Percentiles rank a stretch among this genome's conserved stretches.
Evolutionary conservation across 768 basidiomycete species (phyloP).

Genomic region (Saitozyma sp.): DNA sequence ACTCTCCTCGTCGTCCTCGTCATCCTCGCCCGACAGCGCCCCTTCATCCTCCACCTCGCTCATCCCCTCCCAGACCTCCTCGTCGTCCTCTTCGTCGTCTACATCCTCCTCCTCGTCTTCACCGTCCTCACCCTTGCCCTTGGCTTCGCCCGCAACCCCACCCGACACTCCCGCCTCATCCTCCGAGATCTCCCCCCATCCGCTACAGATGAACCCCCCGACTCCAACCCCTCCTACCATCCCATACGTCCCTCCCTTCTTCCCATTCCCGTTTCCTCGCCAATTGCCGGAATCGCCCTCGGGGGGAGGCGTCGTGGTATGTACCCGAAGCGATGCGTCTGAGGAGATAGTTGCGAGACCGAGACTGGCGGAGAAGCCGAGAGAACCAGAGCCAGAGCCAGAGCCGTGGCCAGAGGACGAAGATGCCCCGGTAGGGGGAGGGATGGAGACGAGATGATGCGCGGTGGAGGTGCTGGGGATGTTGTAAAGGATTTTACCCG

Average conservation of each 20-base stretch:
- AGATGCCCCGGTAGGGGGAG: neutral
- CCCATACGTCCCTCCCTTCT: slow-evolving; percentile 27
- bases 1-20: slow-evolving; percentile 18
- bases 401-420: neutral
- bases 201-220: slow-evolving; percentile 29
- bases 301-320: slow-evolving; percentile 24
- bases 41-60: slow-evolving; percentile 25
- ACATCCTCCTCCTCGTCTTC: slow-evolving; percentile 21
- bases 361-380: neutral
- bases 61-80: slow-evolving; percentile 29
- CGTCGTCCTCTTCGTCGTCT: slow-evolving; percentile 26
- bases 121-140: slow-evolving; percentile 3
- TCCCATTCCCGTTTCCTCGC: slow-evolving; percentile 15
- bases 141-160: slow-evolving; percentile 8
- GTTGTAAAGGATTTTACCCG: slow-evolving; percentile 44
- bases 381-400: neutral
- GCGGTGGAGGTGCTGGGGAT: slow-evolving; percentile 41
- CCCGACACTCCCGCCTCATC: slow-evolving; percentile 9
- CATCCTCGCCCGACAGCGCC: slow-evolving; percentile 4
- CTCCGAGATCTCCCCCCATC: slow-evolving; percentile 18
- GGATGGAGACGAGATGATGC: slow-evolving; percentile 40
- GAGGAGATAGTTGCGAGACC: slow-evolving; percentile 20
- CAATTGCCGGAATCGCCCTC: slow-evolving; percentile 15
- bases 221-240: slow-evolving; percentile 37
- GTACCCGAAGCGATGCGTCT: slow-evolving; percentile 29